These are phyloP conservation scores for Fraxinus albicans DNA, from an alignment of 305 asterid genomes.

Conservation along the genomic window DNA sequence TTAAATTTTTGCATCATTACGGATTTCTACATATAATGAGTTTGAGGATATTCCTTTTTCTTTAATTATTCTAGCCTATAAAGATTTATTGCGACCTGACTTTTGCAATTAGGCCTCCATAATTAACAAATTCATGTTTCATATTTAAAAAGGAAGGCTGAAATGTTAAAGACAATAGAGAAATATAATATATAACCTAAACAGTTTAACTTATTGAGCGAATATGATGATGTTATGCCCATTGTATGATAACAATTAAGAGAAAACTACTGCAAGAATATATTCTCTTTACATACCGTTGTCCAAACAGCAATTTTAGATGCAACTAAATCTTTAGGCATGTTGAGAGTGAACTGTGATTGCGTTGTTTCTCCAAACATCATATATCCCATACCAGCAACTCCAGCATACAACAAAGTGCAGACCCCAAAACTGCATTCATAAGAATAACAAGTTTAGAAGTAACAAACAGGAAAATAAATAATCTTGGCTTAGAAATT, in stretches of 20 bases:
- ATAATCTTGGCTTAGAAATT: neutral
- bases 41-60: neutral
- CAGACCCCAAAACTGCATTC: slow-evolving; percentile 69
- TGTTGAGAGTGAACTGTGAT: slow-evolving; percentile 90
- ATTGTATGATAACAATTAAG: neutral
- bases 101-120: neutral
- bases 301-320: slow-evolving; percentile 93
- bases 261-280: neutral
- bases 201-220: neutral
- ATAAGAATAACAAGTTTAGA: neutral
- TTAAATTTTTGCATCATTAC: neutral
- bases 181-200: slow-evolving; percentile 18
- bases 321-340: slow-evolving; percentile 70
- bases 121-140: neutral
- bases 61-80: neutral
- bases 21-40: neutral
- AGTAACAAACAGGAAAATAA: neutral
- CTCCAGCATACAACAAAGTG: slow-evolving; percentile 66
- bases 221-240: neutral
- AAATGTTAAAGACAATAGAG: neutral
- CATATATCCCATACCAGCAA: slow-evolving; percentile 75
- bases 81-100: neutral
- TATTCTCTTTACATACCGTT: slow-evolving; percentile 49
- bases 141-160: neutral
- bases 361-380: slow-evolving; percentile 74